These are phyloP conservation scores for Colletotrichum horii DNA, from an alignment of 2,329 filamentous ascomycete species.

Conservation along the genomic window DNA sequence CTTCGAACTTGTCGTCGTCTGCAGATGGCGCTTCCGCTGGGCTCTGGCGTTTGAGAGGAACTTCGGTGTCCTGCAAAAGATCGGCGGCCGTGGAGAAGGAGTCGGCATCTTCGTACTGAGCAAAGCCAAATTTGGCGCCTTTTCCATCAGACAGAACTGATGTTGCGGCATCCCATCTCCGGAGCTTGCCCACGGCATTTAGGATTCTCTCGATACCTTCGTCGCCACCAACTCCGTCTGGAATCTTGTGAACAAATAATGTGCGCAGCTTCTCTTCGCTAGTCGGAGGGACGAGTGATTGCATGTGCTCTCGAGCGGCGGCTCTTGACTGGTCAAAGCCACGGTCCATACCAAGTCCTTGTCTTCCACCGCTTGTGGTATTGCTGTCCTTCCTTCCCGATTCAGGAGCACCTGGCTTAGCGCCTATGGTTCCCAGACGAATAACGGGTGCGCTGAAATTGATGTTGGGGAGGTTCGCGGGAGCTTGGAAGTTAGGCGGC, in stretches of 20 bases:
- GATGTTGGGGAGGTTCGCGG: slow-evolving; percentile 93
- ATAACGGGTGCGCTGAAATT: slow-evolving; percentile 98
- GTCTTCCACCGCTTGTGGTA: slow-evolving; percentile 42
- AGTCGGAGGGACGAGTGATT: slow-evolving; percentile 80
- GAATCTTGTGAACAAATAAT: slow-evolving; percentile 87
- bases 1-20: slow-evolving; percentile 50
- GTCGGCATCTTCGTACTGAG: slow-evolving; percentile 91
- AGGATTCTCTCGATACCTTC: slow-evolving; percentile 81
- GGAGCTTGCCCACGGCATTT: slow-evolving; percentile 75
- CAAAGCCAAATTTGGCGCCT: slow-evolving; percentile 89
- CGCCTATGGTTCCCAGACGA: slow-evolving; percentile 79
- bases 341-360: slow-evolving; percentile 66
- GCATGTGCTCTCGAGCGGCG: slow-evolving; percentile 70
- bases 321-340: slow-evolving; percentile 71
- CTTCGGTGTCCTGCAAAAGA: slow-evolving; percentile 79
- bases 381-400: slow-evolving; percentile 50
- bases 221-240: slow-evolving; percentile 77
- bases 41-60: slow-evolving; percentile 79
- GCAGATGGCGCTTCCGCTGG: slow-evolving; percentile 46
- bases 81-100: slow-evolving; percentile 86
- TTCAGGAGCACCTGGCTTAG: slow-evolving; percentile 58
- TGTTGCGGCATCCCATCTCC: slow-evolving; percentile 82
- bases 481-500: slow-evolving; percentile 84
- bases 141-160: slow-evolving; percentile 70
- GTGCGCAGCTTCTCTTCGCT: slow-evolving; percentile 91